Evolutionary conservation across 257 asterid species (phyloP), one percentile per base, ranked within the genome.

Genomic region (Ilex asprella): DNA sequence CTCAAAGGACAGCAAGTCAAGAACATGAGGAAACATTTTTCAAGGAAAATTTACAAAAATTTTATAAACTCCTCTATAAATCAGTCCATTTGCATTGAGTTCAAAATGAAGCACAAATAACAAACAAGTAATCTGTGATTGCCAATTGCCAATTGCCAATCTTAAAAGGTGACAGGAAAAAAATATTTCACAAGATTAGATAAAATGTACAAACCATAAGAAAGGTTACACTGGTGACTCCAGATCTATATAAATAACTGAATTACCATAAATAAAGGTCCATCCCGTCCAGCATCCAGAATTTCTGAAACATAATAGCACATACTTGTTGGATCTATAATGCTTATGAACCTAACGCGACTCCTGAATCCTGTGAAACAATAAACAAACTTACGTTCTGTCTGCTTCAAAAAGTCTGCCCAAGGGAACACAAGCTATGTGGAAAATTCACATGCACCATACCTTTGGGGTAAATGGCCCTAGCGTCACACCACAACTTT

Each of bases 381-480:
- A 73, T 32, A 64, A 51, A 53, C n/a, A 57, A 67, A 30, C 31
- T 58, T 61, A 76, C 55, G 39, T 55, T 55, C 30, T n/a, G 66
- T 64, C 56, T 60, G 14, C 41, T 61, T 49, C 59, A 2, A 49
- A 46, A 47, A 70, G 57, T 21, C 31, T 57, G 61, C 59, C 35
- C 8, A 60, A 41, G 61, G 10, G 27, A 21, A 21, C 46, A 65
- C 12, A 61, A 65, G 64, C 49, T 60, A 12, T 16, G 27, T 47
- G 51, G 46, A 49, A 50, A 55, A 64, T 39, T 41, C 39, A 58
- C 8, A 56, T 46, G 70, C 39, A 65, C 56, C 81, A 16, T 79
- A 89, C 97, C 99, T 63, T 82, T 85, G 27, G 97, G 93, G 64
- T 89, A 92, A 61, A 92, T 87, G 49, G 97, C 97, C 52, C 83